Evolutionary conservation across 208 protist species (phyloP).

Genomic region (Acanthamoeba culbertsoni): DNA sequence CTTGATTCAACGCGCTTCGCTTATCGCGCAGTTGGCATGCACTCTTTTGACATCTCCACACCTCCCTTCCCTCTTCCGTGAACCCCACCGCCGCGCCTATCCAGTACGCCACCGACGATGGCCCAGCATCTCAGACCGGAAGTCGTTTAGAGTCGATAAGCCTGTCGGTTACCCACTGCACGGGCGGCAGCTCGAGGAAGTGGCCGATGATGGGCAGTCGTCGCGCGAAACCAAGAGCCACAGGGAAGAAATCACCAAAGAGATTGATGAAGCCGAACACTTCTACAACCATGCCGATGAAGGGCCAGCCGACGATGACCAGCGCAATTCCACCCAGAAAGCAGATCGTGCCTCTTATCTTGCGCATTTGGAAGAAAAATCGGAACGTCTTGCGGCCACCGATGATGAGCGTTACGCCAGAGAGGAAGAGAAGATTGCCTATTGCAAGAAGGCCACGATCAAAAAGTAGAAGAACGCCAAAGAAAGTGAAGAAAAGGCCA

Average conservation of each 20-base stretch:
- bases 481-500: slow-evolving; percentile 76
- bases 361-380: slow-evolving; percentile 79
- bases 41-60: too few species aligned
- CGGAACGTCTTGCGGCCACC: slow-evolving; percentile 73
- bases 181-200: slow-evolving; percentile 62
- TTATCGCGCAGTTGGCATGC: too few species aligned
- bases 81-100: too few species aligned
- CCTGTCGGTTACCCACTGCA: not conserved
- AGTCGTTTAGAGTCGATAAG: slow-evolving; percentile 14
- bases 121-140: too few species aligned
- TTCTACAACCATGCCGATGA: slow-evolving; percentile 80
- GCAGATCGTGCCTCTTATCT: slow-evolving; percentile 70
- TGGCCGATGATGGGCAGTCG: slow-evolving; percentile 74
- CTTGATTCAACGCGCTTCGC: too few species aligned
- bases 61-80: too few species aligned
- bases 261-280: slow-evolving; percentile 81
- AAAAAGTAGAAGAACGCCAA: slow-evolving; percentile 82
- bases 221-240: slow-evolving; percentile 69
- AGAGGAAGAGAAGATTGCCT: slow-evolving; percentile 81
- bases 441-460: slow-evolving; percentile 81
- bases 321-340: slow-evolving; percentile 78
- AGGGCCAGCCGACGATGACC: slow-evolving; percentile 71
- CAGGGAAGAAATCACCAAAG: slow-evolving; percentile 82
- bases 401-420: slow-evolving; percentile 75
- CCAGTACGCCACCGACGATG: too few species aligned